Conservation (phyloP, 2,329 filamentous ascomycete genomes). For the Cercospora berteroae region DNA sequence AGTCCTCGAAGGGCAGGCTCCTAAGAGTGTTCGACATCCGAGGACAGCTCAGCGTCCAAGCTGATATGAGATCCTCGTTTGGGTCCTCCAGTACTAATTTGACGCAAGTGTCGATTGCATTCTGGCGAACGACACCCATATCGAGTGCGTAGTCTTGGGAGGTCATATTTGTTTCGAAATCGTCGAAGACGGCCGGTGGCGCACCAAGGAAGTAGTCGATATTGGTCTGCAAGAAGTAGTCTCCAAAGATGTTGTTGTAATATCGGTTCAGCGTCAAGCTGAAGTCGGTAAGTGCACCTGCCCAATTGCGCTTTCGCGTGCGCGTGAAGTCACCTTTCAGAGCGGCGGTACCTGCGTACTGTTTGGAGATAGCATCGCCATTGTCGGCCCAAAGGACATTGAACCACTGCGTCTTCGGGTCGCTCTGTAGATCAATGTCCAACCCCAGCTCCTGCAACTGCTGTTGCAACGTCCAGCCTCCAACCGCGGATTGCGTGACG, state of each 20-base stretch:
- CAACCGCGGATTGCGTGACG: slow-evolving; percentile 90
- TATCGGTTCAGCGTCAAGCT: slow-evolving; percentile 80
- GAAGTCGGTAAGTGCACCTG: slow-evolving; percentile 86
- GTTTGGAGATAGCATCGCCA: slow-evolving; percentile 89
- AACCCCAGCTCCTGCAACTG: slow-evolving; percentile 76
- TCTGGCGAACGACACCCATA: slow-evolving; percentile 76
- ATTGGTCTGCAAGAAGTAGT: slow-evolving; percentile 95
- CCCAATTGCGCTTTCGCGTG: slow-evolving; percentile 84
- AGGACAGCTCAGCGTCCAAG: slow-evolving; percentile 85
- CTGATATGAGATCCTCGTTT: slow-evolving; percentile 80
- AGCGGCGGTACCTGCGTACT: slow-evolving; percentile 92
- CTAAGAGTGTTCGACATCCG: slow-evolving; percentile 65
- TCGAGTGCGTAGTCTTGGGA: slow-evolving; percentile 88
- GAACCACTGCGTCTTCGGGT: slow-evolving; percentile 86
- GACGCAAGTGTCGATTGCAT: slow-evolving; percentile 84
- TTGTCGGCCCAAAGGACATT: slow-evolving; percentile 96
- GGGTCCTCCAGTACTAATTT: slow-evolving; percentile 78
- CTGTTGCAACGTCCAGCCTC: slow-evolving; percentile 73
- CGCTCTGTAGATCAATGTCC: slow-evolving; percentile 69
- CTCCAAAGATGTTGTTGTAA: slow-evolving; percentile 88
- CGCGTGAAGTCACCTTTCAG: slow-evolving; percentile 96
- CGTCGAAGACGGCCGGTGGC: slow-evolving; percentile 79
- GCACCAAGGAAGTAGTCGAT: slow-evolving; percentile 94
- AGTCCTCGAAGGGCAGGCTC: slow-evolving; percentile 76
- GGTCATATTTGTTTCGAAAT: slow-evolving; percentile 93